Conservation (phyloP, 202 grass and related monocot species). For the Setaria italica region DNA sequence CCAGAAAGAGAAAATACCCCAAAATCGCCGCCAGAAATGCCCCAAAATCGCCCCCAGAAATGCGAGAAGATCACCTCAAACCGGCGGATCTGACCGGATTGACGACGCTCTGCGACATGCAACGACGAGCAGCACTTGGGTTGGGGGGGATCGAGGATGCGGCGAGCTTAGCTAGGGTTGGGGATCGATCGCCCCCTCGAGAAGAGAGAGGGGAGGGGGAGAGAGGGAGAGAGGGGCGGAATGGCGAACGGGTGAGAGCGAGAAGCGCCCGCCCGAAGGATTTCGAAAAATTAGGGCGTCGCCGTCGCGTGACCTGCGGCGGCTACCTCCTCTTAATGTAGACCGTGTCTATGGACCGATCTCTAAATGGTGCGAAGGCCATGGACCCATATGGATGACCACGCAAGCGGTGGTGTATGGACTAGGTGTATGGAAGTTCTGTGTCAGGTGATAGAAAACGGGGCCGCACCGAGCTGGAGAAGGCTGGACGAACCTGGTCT, state of each 20-base stretch:
- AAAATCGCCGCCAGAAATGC: conserved; percentile 22
- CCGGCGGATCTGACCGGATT: conserved; percentile 26
- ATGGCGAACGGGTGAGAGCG: conserved; percentile 42
- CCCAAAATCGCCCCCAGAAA: conserved; percentile 19
- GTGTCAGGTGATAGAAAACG: not conserved
- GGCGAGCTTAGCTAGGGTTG: conserved; percentile 37
- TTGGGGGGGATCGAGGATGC: not conserved
- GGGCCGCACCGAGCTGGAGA: not conserved
- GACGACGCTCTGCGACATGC: conserved; percentile 13
- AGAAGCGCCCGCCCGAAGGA: conserved; percentile 52
- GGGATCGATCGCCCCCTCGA: conserved; percentile 31
- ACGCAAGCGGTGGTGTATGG: not conserved
- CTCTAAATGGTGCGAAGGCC: too few species aligned
- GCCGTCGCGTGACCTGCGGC: conserved; percentile 41
- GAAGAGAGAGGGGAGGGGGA: not conserved
- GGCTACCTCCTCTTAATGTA: not conserved
- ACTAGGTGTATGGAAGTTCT: not conserved
- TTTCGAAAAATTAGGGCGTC: conserved; percentile 60
- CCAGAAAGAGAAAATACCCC: not conserved
- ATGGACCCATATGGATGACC: too few species aligned
- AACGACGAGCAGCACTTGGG: not conserved
- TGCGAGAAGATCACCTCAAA: conserved; percentile 18
- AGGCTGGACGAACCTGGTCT: not conserved
- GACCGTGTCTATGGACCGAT: conserved; percentile 13
- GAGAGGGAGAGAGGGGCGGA: conserved; percentile 9